These are phyloP conservation scores for Chlamydomonas incerta DNA, from an alignment of 139 green algal species.

Conservation along the genomic window DNA sequence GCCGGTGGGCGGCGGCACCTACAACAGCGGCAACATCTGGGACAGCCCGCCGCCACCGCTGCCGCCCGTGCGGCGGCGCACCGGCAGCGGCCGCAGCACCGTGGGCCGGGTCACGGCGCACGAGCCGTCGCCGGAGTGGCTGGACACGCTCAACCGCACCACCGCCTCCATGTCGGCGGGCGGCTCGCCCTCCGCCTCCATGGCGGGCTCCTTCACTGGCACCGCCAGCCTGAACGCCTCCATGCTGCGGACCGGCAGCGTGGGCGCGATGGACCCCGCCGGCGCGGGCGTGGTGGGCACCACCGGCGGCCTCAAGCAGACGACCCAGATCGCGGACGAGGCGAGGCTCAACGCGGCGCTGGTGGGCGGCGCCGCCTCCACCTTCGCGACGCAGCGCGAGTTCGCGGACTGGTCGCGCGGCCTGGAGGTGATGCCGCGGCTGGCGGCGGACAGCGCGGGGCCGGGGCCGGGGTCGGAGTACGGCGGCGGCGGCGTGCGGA, in stretches of 20 bases:
- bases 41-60: constrained; percentile 38
- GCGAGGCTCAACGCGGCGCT: constrained; percentile 22
- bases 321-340: constrained; percentile 13
- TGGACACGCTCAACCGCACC: constrained; percentile 19
- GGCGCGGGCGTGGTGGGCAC: constrained; percentile 9
- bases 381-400: constrained; percentile 16
- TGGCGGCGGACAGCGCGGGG: not conserved
- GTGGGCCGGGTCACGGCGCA: not conserved
- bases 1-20: constrained; percentile 15
- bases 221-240: too few relatives aligned
- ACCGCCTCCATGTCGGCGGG: not conserved
- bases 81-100: constrained; percentile 2
- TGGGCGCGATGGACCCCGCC: not conserved
- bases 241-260: constrained; percentile 18
- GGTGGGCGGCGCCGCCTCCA: not conserved
- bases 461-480: not conserved
- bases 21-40: constrained; percentile 45
- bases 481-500: not conserved
- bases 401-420: constrained; percentile 34
- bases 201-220: too few relatives aligned
- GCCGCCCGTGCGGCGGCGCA: constrained; percentile 31
- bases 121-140: constrained; percentile 13
- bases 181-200: too few relatives aligned
- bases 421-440: constrained; percentile 20
- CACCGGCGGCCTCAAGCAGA: constrained; percentile 27